These are phyloP conservation scores for Suillus alpinus DNA, from an alignment of 768 basidiomycete genomes.

Conservation along the genomic window DNA sequence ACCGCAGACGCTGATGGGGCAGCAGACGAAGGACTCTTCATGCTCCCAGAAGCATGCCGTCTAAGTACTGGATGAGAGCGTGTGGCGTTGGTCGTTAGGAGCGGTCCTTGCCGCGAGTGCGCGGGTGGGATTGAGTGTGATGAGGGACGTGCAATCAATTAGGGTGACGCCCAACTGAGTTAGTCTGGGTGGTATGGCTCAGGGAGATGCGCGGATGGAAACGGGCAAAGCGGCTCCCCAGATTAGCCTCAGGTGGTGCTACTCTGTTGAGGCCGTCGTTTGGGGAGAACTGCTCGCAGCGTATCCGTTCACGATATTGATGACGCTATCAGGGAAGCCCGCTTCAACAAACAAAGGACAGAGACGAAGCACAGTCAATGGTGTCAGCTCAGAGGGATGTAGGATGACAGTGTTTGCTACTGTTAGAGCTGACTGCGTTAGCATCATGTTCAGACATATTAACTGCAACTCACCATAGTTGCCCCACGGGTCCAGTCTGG, in stretches of 20 bases:
- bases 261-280: no score
- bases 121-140: constrained; percentile 55
- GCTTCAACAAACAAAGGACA: constrained; percentile 50
- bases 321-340: constrained; percentile 61
- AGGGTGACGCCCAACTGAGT: no score
- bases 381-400: constrained; percentile 68
- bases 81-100: no score
- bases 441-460: constrained; percentile 3
- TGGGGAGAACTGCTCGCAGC: no score
- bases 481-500: constrained; percentile 81
- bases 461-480: constrained; percentile 47
- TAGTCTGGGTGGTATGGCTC: no score
- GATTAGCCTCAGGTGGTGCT: no score
- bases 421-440: constrained; percentile 48
- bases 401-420: constrained; percentile 59
- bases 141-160: no score
- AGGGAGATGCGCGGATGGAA: no score
- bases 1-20: background rate
- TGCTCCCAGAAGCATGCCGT: background rate
- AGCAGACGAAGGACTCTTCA: background rate
- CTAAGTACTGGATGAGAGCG: constrained; percentile 53
- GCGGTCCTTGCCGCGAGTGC: constrained; percentile 35
- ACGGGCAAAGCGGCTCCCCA: no score
- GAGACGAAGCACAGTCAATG: constrained; percentile 50
- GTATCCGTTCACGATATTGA: constrained; percentile 59